Evolutionary conservation across 495 filamentous ascomycete genomes (phyloP).

Genomic region (Aspergillus egyptiacus): DNA sequence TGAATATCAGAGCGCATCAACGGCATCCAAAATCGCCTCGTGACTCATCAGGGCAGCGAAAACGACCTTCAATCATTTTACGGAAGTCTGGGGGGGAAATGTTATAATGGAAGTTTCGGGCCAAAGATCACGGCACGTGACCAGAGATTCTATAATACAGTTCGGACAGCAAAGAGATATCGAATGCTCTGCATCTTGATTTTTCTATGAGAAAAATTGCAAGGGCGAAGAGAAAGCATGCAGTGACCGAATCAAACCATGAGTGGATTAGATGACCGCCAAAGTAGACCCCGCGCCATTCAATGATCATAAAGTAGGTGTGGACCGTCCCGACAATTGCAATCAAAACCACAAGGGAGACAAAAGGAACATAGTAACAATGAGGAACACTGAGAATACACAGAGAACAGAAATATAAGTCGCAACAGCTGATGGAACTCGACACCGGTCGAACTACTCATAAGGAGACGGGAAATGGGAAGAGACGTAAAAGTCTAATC

Average conservation of each 20-base stretch:
- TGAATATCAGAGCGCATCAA: background rate
- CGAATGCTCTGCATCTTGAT: too few species aligned
- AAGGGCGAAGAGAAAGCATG: background rate
- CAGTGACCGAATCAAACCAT: background rate
- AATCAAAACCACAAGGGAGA: constrained; percentile 14
- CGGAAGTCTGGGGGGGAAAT: too few species aligned
- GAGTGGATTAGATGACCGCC: constrained; percentile 9
- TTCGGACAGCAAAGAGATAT: too few species aligned
- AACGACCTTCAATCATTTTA: too few species aligned
- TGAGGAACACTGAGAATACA: background rate
- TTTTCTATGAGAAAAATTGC: too few species aligned
- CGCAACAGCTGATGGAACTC: constrained; percentile 14
- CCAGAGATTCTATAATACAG: background rate
- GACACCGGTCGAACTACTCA: constrained; percentile 20
- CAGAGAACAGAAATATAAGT: constrained; percentile 4
- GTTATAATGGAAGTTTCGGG: background rate
- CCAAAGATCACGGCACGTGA: constrained; percentile 13
- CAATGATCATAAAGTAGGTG: constrained; percentile 15
- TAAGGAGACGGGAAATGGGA: constrained; percentile 4
- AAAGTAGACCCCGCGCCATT: constrained; percentile 14
- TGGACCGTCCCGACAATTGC: constrained; percentile 9
- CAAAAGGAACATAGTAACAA: constrained; percentile 7
- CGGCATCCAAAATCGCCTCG: background rate
- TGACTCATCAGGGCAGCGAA: too few species aligned
- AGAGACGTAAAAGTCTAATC: constrained; percentile 6